Conservation (phyloP, 257 asterid genomes). For the Rubia yunnanensis region DNA sequence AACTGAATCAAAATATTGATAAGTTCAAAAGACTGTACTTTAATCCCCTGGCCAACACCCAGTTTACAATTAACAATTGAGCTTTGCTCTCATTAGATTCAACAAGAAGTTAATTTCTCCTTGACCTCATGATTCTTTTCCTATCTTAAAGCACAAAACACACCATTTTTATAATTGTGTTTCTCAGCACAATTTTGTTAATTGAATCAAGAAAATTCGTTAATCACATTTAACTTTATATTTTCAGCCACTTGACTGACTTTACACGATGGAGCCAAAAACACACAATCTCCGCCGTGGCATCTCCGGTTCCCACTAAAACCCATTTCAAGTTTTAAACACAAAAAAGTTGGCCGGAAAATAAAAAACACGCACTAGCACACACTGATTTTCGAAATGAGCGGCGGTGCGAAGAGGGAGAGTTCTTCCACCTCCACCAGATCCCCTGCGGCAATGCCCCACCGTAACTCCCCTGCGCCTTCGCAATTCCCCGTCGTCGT, state of each 20-base stretch:
- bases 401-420: conserved; percentile 9
- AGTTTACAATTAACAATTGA: neutral
- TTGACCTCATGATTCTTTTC: neutral
- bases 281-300: neutral
- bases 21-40: no score
- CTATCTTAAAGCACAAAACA: neutral
- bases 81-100: neutral
- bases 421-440: conserved; percentile 13
- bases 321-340: neutral
- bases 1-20: no score
- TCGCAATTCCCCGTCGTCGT: conserved; percentile 58
- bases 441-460: conserved; percentile 49
- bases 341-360: neutral
- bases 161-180: no score
- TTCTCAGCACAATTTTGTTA: no score
- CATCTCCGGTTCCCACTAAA: neutral
- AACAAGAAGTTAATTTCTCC: neutral
- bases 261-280: no score
- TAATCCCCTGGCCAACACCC: no score
- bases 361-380: neutral
- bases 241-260: no score
- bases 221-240: no score
- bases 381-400: conserved; percentile 4
- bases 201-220: no score
- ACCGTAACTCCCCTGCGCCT: conserved; percentile 21